phyloP scores from a whole-genome alignment of 139 green algal species.

The Eudorina sp. region DNA sequence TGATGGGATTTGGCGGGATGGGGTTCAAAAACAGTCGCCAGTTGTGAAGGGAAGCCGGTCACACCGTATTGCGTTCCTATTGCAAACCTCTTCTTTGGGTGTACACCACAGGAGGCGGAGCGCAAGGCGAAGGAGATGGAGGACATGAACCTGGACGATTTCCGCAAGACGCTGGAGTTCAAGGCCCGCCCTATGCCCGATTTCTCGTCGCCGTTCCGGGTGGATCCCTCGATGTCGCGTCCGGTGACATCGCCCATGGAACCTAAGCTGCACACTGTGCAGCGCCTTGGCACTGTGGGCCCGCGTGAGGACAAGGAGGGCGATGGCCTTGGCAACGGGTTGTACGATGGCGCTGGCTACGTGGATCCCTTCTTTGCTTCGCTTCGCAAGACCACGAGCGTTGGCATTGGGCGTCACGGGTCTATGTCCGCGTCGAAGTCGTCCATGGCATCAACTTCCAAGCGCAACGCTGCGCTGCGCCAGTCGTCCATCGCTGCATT shows the following conservation, averaged over 20 bases:
- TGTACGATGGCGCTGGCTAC: constrained; percentile 31
- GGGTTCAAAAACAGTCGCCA: too few relatives aligned
- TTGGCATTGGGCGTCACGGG: neutral
- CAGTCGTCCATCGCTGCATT: neutral
- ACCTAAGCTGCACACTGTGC: constrained; percentile 13
- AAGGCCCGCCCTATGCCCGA: constrained; percentile 53
- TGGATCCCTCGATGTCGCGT: constrained; percentile 14
- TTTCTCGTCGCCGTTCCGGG: constrained; percentile 52
- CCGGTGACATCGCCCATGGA: constrained; percentile 23
- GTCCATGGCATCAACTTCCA: neutral
- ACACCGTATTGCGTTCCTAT: too few relatives aligned
- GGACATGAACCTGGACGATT: constrained; percentile 47
- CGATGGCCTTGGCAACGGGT: constrained; percentile 10
- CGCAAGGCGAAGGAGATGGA: constrained; percentile 38
- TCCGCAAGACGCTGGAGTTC: constrained; percentile 57
- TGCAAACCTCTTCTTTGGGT: too few relatives aligned
- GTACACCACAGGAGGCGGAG: constrained; percentile 13
- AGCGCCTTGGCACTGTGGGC: constrained; percentile 23
- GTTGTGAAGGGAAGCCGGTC: too few relatives aligned
- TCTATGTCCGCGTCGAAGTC: neutral
- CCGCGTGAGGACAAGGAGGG: constrained; percentile 35
- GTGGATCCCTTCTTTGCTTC: constrained; percentile 39
- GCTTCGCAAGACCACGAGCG: constrained; percentile 38
- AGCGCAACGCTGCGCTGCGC: neutral
- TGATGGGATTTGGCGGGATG: too few relatives aligned